These are phyloP conservation scores for Picea glauca DNA, from an alignment of 75 land plant genomes.

Conservation along the genomic window DNA sequence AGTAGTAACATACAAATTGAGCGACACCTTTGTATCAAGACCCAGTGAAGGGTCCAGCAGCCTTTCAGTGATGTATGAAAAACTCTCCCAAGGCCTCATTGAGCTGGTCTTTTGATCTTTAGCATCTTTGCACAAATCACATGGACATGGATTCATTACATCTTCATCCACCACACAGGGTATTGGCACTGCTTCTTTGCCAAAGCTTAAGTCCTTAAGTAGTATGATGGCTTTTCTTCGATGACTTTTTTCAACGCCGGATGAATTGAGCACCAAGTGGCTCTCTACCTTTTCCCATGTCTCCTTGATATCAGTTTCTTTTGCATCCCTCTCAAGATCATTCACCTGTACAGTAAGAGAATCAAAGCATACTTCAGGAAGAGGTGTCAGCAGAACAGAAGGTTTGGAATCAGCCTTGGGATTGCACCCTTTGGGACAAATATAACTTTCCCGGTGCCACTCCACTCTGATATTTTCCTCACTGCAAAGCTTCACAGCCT, in stretches of 20 bases:
- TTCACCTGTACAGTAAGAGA: not conserved
- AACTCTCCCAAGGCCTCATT: slow-evolving; percentile 63
- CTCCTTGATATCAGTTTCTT: slow-evolving; percentile 7
- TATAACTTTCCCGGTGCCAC: slow-evolving; percentile 78
- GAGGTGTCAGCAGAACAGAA: slow-evolving; percentile 16
- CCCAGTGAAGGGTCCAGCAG: slow-evolving; percentile 72
- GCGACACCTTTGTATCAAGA: slow-evolving; percentile 62
- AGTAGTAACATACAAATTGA: not conserved
- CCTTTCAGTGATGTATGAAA: slow-evolving; percentile 69
- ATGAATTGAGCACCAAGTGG: slow-evolving; percentile 44
- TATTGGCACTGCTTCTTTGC: slow-evolving; percentile 72
- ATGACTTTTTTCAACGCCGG: slow-evolving; percentile 14
- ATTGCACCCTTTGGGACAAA: slow-evolving; percentile 77
- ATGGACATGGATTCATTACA: slow-evolving; percentile 34
- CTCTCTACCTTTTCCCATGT: slow-evolving; percentile 51
- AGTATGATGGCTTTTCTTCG: slow-evolving; percentile 24
- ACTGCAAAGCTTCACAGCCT: slow-evolving; percentile 83
- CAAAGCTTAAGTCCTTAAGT: slow-evolving; percentile 87
- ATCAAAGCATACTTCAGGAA: slow-evolving; percentile 6
- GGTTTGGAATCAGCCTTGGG: slow-evolving; percentile 3
- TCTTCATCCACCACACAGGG: slow-evolving; percentile 78
- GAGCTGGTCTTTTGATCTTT: slow-evolving; percentile 15
- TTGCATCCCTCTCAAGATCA: slow-evolving; percentile 9
- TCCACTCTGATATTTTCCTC: slow-evolving; percentile 59
- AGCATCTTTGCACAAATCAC: slow-evolving; percentile 22